Percentiles rank a stretch among this genome's conserved stretches.
Conservation (phyloP, 1,284 basidiomycete species). For the Vanrija humicola region DNA sequence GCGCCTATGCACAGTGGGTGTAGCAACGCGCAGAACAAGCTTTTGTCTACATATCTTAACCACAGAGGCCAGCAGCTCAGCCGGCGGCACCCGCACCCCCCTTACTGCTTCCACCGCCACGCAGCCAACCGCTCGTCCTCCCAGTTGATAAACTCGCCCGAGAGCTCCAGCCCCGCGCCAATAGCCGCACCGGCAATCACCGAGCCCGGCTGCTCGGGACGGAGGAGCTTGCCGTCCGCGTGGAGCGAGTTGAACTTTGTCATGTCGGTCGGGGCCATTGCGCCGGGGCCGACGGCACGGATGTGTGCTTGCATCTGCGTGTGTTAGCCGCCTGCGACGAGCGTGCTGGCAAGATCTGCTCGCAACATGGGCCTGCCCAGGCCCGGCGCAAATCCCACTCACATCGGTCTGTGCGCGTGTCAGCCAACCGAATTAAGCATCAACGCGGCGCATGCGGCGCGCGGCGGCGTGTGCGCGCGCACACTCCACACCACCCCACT, state of each 20-base stretch:
- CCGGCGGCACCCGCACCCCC: no score
- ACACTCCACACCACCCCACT: conserved; percentile 10
- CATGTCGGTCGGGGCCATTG: conserved; percentile 48
- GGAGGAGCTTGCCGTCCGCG: conserved; percentile 50
- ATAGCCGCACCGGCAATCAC: conserved; percentile 53
- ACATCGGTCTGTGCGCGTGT: not conserved
- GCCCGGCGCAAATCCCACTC: not conserved
- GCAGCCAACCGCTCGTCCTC: conserved; percentile 37
- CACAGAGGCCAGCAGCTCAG: no score
- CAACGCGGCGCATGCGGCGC: not conserved
- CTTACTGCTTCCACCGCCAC: conserved; percentile 11
- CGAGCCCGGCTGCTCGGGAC: conserved; percentile 50
- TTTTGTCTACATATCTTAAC: no score
- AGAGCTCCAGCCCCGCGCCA: conserved; percentile 37
- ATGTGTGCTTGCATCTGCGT: conserved; percentile 47
- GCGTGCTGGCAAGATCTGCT: no score
- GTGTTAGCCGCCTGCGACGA: no score
- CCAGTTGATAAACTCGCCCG: conserved; percentile 54
- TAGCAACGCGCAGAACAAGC: no score
- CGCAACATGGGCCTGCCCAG: not conserved
- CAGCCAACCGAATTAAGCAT: not conserved
- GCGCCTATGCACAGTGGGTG: no score
- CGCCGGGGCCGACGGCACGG: conserved; percentile 32
- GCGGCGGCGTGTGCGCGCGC: not conserved
- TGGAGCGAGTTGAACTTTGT: conserved; percentile 50